phyloP scores from a whole-genome alignment of 805 yeast genomes.

The Kuraishia floccosa region DNA sequence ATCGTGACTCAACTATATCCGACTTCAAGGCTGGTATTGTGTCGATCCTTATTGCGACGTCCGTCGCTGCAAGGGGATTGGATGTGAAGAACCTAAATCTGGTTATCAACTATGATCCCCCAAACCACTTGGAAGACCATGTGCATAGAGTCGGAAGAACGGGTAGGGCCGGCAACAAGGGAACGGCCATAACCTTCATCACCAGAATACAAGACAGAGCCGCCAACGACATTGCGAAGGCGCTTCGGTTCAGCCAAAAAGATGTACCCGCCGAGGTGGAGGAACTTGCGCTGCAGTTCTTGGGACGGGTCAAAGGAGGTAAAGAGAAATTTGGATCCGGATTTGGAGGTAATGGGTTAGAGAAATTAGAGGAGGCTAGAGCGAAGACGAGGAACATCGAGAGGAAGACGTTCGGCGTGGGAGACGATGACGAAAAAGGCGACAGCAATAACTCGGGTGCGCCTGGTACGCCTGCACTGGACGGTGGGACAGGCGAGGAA shows the following conservation, averaged over 20 bases:
- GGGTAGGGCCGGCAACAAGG: conserved; percentile 79
- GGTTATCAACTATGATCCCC: conserved; percentile 75
- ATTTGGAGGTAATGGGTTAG: conserved; percentile 89
- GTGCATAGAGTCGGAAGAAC: conserved; percentile 95
- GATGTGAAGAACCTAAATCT: conserved; percentile 81
- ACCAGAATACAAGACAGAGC: conserved; percentile 47
- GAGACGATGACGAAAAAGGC: conserved; percentile 12
- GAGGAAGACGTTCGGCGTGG: conserved; percentile 6
- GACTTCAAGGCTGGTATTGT: conserved; percentile 55
- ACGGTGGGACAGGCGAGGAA: conserved; percentile 6
- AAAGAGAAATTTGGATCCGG: conserved; percentile 58
- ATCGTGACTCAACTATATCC: conserved; percentile 62
- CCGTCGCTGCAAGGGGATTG: conserved; percentile 89
- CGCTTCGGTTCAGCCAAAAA: conserved; percentile 46
- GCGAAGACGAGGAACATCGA: conserved; percentile 29
- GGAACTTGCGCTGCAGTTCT: conserved; percentile 41
- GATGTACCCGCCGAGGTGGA: conserved; percentile 40
- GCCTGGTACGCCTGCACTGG: conserved; percentile 4
- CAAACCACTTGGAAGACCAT: conserved; percentile 88
- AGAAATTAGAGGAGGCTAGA: conserved; percentile 56
- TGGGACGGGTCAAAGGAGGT: conserved; percentile 53
- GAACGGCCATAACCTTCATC: conserved; percentile 64
- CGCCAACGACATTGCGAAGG: conserved; percentile 60
- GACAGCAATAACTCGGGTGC: conserved; percentile 14
- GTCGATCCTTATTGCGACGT: conserved; percentile 76